Conservation (phyloP, 257 asterid species). For the Solanum clarkiae region DNA sequence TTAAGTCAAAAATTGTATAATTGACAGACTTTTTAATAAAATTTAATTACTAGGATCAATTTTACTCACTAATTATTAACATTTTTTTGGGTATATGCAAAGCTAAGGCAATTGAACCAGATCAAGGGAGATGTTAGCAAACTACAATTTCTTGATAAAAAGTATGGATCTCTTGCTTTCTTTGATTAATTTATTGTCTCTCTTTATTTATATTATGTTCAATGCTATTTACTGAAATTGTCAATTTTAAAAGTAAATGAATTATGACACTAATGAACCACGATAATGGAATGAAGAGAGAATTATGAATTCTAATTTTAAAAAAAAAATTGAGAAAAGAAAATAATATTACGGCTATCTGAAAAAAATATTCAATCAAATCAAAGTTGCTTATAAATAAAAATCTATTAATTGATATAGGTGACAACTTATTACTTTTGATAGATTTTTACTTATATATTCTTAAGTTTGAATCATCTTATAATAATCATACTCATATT, state of each 20-base stretch:
- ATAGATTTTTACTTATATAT: background rate
- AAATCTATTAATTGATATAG: background rate
- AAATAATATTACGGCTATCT: background rate
- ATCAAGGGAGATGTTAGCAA: conserved; percentile 29
- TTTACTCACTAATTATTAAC: background rate
- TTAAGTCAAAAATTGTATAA: background rate
- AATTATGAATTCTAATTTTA: background rate
- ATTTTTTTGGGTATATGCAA: background rate
- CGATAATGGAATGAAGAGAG: background rate
- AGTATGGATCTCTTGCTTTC: too few relatives aligned
- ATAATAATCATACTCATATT: background rate
- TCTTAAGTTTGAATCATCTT: background rate
- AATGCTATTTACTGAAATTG: background rate
- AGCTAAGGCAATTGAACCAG: conserved; percentile 24
- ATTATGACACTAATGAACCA: background rate
- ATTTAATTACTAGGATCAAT: background rate
- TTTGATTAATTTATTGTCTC: background rate
- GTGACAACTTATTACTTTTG: background rate
- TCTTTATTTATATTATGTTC: background rate
- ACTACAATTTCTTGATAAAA: conserved; percentile 25
- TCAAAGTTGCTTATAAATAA: background rate
- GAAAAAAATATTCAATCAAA: background rate
- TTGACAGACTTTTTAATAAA: too few relatives aligned
- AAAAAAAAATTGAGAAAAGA: background rate
- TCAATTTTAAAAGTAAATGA: background rate